Conservation (phyloP, 129 eudicot genomes). For the Tagetes patula region DNA sequence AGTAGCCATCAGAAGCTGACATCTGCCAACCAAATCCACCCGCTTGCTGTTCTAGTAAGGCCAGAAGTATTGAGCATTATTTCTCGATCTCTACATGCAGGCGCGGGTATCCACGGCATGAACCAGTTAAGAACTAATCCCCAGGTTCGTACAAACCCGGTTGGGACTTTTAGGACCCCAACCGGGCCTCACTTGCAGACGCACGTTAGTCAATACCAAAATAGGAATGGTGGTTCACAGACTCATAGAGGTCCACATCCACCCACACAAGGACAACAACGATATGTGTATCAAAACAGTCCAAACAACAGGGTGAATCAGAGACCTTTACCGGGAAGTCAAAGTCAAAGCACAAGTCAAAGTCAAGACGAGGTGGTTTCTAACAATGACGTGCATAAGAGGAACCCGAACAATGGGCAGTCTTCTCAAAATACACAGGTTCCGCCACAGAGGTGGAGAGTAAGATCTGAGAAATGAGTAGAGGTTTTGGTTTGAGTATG, state of each 20-base stretch:
- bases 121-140: constrained; percentile 26
- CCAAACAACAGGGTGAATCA: constrained; percentile 30
- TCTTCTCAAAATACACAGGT: constrained; percentile 41
- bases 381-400: constrained; percentile 18
- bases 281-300: constrained; percentile 33
- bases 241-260: constrained; percentile 20
- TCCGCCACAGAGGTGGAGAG: constrained; percentile 59
- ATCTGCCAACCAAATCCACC: constrained; percentile 35
- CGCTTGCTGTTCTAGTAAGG: constrained; percentile 45
- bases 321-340: constrained; percentile 29
- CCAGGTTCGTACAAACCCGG: constrained; percentile 25
- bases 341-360: constrained; percentile 13
- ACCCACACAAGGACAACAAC: constrained; percentile 30
- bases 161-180: constrained; percentile 15
- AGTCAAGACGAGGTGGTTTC: constrained; percentile 13
- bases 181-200: constrained; percentile 22
- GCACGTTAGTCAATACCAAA: constrained; percentile 4
- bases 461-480: constrained; percentile 34
- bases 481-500: constrained; percentile 14
- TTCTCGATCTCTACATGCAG: constrained; percentile 35
- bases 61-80: constrained; percentile 45
- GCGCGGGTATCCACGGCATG: constrained; percentile 20
- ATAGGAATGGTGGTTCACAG: constrained; percentile 32
- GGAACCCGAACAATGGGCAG: constrained; percentile 25
- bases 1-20: constrained; percentile 41